Conservation (phyloP, 1,284 basidiomycete species). For the Cryptococcus hybrid region DNA sequence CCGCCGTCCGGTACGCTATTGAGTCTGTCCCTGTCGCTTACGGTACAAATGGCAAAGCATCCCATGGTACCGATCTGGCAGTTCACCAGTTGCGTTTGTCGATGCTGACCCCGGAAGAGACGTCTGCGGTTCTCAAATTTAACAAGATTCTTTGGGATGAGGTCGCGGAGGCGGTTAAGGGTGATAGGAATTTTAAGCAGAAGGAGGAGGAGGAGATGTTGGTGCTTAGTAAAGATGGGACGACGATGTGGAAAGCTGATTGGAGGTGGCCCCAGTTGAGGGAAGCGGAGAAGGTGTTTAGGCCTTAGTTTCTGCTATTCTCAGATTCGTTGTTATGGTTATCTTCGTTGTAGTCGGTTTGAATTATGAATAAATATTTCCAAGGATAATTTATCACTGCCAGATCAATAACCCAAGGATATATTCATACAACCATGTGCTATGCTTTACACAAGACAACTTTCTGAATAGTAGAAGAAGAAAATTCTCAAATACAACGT, state of each 20-base stretch:
- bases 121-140: conserved; percentile 56
- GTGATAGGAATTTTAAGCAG: conserved; percentile 24
- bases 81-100: conserved; percentile 55
- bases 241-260: conserved; percentile 60
- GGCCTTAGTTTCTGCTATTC: background rate
- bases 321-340: background rate
- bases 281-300: conserved; percentile 22
- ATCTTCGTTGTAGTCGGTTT: background rate
- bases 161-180: conserved; percentile 31
- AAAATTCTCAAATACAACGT: too few species aligned
- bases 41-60: conserved; percentile 59
- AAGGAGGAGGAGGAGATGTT: conserved; percentile 51
- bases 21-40: conserved; percentile 43
- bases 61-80: conserved; percentile 63
- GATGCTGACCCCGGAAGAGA: conserved; percentile 52
- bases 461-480: too few species aligned
- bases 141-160: conserved; percentile 55
- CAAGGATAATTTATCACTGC: too few species aligned
- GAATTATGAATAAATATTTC: too few species aligned
- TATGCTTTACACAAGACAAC: too few species aligned
- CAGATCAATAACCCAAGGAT: too few species aligned
- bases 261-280: conserved; percentile 50
- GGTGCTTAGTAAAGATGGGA: conserved; percentile 55
- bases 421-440: too few species aligned
- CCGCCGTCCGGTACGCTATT: conserved; percentile 66